phyloP scores from a whole-genome alignment of 495 filamentous ascomycete genomes.

The Talaromyces liani region DNA sequence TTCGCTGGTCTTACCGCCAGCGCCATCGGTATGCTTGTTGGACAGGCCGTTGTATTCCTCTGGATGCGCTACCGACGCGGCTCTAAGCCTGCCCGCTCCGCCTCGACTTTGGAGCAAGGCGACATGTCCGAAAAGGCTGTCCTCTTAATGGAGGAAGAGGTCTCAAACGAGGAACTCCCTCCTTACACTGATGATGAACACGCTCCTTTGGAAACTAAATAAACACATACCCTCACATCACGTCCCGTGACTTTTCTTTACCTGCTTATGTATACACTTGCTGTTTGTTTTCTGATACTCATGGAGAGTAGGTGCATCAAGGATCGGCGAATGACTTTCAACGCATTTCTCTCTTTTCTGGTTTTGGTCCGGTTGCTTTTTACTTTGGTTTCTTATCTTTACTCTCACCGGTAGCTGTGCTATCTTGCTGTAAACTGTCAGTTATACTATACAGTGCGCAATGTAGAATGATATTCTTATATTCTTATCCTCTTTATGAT shows the following conservation, averaged over 20 bases:
- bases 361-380: background rate
- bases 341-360: conserved; percentile 3
- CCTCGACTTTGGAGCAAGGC: conserved; percentile 27
- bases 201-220: conserved; percentile 24
- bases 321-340: conserved; percentile 4
- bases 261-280: conserved; percentile 8
- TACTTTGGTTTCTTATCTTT: background rate
- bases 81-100: conserved; percentile 18
- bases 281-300: conserved; percentile 12
- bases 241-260: conserved; percentile 5
- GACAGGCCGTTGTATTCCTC: conserved; percentile 41
- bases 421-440: background rate
- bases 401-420: conserved; percentile 1
- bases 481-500: background rate
- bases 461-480: background rate
- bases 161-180: conserved; percentile 21
- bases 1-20: conserved; percentile 42
- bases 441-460: background rate
- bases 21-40: conserved; percentile 47
- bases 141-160: conserved; percentile 24
- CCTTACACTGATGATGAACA: conserved; percentile 26
- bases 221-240: conserved; percentile 4
- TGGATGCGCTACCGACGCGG: conserved; percentile 40
- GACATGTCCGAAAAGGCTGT: conserved; percentile 33
- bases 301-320: conserved; percentile 3